A percentile compares a stretch with the other conserved stretches of the same genome.
Evolutionary conservation across 2,329 filamentous ascomycete genomes (phyloP).

Genomic region (Epicoccum sorghinum): DNA sequence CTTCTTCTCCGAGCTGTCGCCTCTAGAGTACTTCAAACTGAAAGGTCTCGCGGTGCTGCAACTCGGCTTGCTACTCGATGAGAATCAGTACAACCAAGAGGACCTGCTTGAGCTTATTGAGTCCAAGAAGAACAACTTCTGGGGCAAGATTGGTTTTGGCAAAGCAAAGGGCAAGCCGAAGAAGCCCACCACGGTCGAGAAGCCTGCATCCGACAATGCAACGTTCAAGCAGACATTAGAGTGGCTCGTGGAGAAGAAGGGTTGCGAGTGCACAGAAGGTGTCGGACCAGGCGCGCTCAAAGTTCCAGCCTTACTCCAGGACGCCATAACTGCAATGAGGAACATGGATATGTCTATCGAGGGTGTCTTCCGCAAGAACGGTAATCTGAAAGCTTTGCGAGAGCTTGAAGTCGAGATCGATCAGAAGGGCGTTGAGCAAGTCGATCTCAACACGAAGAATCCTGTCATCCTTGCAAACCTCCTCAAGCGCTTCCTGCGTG

Average conservation of each 20-base stretch:
- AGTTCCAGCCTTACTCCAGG: slow-evolving; percentile 93
- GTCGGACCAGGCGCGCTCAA: slow-evolving; percentile 89
- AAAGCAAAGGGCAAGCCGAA: slow-evolving; percentile 79
- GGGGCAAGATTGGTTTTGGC: slow-evolving; percentile 96
- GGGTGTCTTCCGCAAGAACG: slow-evolving; percentile 98
- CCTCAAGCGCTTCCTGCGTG: slow-evolving; percentile 91
- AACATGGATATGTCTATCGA: slow-evolving; percentile 99
- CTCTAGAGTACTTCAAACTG: slow-evolving; percentile 96
- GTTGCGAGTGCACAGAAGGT: slow-evolving; percentile 96
- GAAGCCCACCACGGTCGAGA: slow-evolving; percentile 66
- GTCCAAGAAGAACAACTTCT: slow-evolving; percentile 90
- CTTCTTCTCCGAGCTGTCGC: slow-evolving; percentile 96
- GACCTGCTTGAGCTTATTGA: slow-evolving; percentile 93
- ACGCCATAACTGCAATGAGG: slow-evolving; percentile 90
- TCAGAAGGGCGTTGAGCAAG: slow-evolving; percentile 79
- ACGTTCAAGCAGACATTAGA: slow-evolving; percentile 92
- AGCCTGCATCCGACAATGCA: slow-evolving; percentile 65
- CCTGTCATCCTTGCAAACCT: slow-evolving; percentile 93
- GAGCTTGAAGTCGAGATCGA: slow-evolving; percentile 88
- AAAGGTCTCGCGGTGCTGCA: slow-evolving; percentile 92
- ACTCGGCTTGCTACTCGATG: slow-evolving; percentile 91
- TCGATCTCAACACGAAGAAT: slow-evolving; percentile 85
- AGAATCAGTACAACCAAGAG: slow-evolving; percentile 89
- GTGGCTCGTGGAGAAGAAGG: slow-evolving; percentile 86
- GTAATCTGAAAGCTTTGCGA: slow-evolving; percentile 92